Evolutionary conservation across 164 flowering plant genomes (phyloP).

Genomic region (Malania oleifera): DNA sequence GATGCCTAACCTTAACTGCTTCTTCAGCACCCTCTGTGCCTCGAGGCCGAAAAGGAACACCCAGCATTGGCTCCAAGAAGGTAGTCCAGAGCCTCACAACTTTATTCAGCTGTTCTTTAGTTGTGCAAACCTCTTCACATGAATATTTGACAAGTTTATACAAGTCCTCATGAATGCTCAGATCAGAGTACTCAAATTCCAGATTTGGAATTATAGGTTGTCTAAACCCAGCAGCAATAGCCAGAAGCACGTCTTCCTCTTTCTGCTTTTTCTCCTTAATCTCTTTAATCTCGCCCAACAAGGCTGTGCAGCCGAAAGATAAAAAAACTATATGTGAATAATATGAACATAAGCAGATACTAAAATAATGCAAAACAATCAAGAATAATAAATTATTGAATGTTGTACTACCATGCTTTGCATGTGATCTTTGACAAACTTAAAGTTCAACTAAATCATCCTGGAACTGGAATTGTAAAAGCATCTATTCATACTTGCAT

Average conservation of each 20-base stretch:
- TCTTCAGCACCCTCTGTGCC: slow-evolving; percentile 29
- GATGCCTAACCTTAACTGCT: slow-evolving; percentile 19
- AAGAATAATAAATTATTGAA: too few species aligned
- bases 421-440: too few species aligned
- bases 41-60: slow-evolving; percentile 32
- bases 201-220: slow-evolving; percentile 41
- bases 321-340: neutral
- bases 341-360: neutral
- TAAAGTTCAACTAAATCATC: too few species aligned
- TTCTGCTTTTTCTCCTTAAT: slow-evolving; percentile 51
- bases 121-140: slow-evolving; percentile 60
- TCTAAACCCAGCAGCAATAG: slow-evolving; percentile 47
- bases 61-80: slow-evolving; percentile 64
- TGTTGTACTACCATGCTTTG: too few species aligned
- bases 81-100: slow-evolving; percentile 50
- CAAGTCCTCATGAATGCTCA: slow-evolving; percentile 49
- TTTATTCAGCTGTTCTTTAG: slow-evolving; percentile 53
- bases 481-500: neutral
- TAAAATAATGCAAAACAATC: neutral
- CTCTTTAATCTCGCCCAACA: slow-evolving; percentile 62
- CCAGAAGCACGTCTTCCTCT: slow-evolving; percentile 46
- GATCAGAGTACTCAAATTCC: slow-evolving; percentile 43
- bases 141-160: slow-evolving; percentile 60
- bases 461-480: too few species aligned
- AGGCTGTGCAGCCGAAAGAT: slow-evolving; percentile 26